Evolutionary conservation across 1,139 yeast species (phyloP), one percentile per base, ranked within the genome.

Genomic region (Kodamaea ohmeri): DNA sequence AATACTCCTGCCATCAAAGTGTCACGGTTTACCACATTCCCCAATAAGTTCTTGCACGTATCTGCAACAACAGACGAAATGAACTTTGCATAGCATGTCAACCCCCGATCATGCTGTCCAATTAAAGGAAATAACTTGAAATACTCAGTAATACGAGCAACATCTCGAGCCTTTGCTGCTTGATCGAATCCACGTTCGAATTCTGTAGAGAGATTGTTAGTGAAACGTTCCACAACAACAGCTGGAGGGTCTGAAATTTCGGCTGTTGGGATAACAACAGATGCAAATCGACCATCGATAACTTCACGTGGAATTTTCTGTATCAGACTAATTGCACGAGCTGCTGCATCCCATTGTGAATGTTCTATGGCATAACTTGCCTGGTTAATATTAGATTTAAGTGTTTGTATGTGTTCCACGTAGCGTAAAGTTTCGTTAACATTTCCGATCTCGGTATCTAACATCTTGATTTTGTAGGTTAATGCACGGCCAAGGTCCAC

Each of bases 81-180:
- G 56, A 92, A 92, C 50, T 73, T 77, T 7, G 96, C 83, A 58
- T 92, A 92, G 47, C 89, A 79, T 34, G 76, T 77, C 37, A 94
- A 64, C 0, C 99, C 99, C 15, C 74, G 63, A 31, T 75, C 75
- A 41, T 80, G 79, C 51, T 82, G 76, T 7, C 86, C 85, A 25
- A 94, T 83, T 42, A 89, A 67, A 3, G 99, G 99, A 59, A 92
- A 90, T 47, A 89, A 66, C 52, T 86, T 86, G 62, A 92, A 92
- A 56, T 78, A 86, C 39, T 79, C 71, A 0, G 97, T 87, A 40
- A 92, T 65, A 39, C 78, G 73, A 32, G 76, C 80, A 42, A 86
- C 86, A 52, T 88, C 80, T 43, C 78, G 78, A 0, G 65, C 62
- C 17, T 64, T 59, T 1, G 96, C 85, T 1, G 97, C 96, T 27